Base-by-base conservation (phyloP, 179 eudicot species). In the Nepenthes alata region DNA sequence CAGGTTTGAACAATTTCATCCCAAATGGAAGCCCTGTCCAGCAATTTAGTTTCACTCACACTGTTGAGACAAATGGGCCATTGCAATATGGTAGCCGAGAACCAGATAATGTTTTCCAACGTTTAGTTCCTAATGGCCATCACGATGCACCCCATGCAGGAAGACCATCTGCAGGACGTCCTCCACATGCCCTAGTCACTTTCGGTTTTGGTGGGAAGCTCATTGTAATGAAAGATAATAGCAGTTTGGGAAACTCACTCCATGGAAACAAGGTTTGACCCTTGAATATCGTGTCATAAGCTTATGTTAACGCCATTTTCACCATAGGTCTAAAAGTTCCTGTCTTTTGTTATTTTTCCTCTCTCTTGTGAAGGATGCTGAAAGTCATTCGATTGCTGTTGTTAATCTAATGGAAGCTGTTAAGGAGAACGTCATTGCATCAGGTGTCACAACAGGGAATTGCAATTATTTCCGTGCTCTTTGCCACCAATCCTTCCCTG, bases 201-300 rank as follows among this genome's bases (percentile, higher is more conserved):
- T 93, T 93, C 79, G 98, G 98, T 7, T 93, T 93, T 75, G 97
- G 97, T 57, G 97, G 97, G 61, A 88, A 88, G 74, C 96, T 91
- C 58, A 66, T 88, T 58, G 81, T 88, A 61, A 78, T 83, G 94
- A 88, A 84, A 75, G 77, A 80, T 71, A 67, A 55, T 56, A 62
- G 57, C 53, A 3, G 71, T 68, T 44, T 66, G 38, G 82, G 74
- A 41, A 72, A 67, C 55, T 59, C 84, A 56, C 69, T 82, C 35
- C 71, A 74, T 58, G 87, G 84, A 57, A 74, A 71, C 74, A 86
- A 91, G 95, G 97, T 89, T 68, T 59, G 61, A 13, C 34, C 39
- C 6, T 15, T 5, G 3, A 7, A 52, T 1, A 52, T 52, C 8
- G 6, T 41, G 12, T 11, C 52, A n/a, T 13, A 2, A 52, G 3